Base-by-base conservation (phyloP, 176 grass and related monocot genomes). In the Triticum urartu region DNA sequence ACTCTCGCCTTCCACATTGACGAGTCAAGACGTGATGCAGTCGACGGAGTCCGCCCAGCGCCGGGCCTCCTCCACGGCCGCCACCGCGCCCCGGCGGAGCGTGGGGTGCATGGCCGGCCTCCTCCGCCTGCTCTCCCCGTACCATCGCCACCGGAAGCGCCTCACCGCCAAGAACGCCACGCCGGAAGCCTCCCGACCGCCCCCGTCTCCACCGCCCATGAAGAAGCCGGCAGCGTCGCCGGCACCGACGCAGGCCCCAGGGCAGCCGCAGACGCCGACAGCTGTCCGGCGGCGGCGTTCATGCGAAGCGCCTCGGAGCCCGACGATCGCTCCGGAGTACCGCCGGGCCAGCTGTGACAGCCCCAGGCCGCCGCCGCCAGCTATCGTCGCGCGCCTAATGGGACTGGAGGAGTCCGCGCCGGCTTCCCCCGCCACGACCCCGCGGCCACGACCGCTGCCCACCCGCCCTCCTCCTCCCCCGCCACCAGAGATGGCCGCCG, bases 301-400 rank as follows among this genome's bases (percentile, higher is more conserved):
- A 5, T 92, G 92, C 82, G 97, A 98, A 61, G 88, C 79, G 20
- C 94, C 79, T 35, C 79, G 92, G 61, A 98, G 97, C 88, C 97
- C 97, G 13, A 92, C 87, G 70, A 94, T 95, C 82, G 87, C 92
- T 20, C 35, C 38, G 71, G 94, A 98, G 88, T 80, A 94, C 72
- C 84, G 94, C 61, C 87, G 88, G 7, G 84, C 83, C 21, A 86
- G 67, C 89, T 89, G 86, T 48, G 90, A 94, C 22, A 94, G 92
- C 58, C 92, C 97, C 0, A 72, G 88, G 0, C 81, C 79, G 30
- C 81, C 86, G 4, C 81, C 88, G 2, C 80, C 88, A 13, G 90
- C 91, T 25, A 86, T 95, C 60, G 89, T 99, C 11, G 94, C 97
- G n/a, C 85, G 97, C 12, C 92, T 99, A n/a, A 99, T 99, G 97